Evolutionary conservation across 306 rosid genomes (phyloP).

Genomic region (Gleditsia sinensis): DNA sequence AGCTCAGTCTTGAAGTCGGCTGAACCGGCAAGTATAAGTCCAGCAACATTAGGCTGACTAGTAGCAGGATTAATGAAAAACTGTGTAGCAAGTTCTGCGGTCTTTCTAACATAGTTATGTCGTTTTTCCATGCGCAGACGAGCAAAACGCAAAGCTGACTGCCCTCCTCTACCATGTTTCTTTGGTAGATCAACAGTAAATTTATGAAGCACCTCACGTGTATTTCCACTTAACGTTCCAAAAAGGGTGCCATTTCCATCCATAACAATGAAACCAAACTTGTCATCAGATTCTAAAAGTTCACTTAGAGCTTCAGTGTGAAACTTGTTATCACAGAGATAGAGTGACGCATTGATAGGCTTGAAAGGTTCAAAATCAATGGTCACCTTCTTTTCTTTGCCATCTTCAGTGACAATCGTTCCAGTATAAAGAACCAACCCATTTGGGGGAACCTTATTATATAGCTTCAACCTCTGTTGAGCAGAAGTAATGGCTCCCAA

Average conservation of each 20-base stretch:
- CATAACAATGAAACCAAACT: constrained; percentile 76
- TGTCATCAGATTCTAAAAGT: constrained; percentile 74
- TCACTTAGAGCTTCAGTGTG: constrained; percentile 76
- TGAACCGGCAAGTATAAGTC: constrained; percentile 67
- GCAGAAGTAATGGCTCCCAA: constrained; percentile 79
- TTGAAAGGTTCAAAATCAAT: constrained; percentile 79
- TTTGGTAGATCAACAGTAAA: constrained; percentile 68
- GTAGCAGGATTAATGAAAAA: constrained; percentile 71
- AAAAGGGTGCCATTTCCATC: constrained; percentile 78
- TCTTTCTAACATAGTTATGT: constrained; percentile 70
- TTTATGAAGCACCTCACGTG: constrained; percentile 67
- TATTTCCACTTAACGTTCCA: constrained; percentile 76
- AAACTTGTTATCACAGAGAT: constrained; percentile 78
- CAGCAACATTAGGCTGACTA: constrained; percentile 73
- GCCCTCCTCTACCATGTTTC: constrained; percentile 84
- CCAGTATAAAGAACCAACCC: constrained; percentile 74
- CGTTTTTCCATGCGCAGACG: constrained; percentile 77
- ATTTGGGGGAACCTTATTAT: constrained; percentile 74
- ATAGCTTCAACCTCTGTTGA: constrained; percentile 76
- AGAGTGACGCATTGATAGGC: constrained; percentile 74
- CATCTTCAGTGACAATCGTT: constrained; percentile 73
- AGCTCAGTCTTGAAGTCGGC: constrained; percentile 77
- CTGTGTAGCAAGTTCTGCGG: constrained; percentile 73
- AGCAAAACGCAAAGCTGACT: constrained; percentile 73
- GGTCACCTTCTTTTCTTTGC: constrained; percentile 76